Evolutionary conservation across 2,329 filamentous ascomycete species (phyloP).

Genomic region (Epichloe festucae): DNA sequence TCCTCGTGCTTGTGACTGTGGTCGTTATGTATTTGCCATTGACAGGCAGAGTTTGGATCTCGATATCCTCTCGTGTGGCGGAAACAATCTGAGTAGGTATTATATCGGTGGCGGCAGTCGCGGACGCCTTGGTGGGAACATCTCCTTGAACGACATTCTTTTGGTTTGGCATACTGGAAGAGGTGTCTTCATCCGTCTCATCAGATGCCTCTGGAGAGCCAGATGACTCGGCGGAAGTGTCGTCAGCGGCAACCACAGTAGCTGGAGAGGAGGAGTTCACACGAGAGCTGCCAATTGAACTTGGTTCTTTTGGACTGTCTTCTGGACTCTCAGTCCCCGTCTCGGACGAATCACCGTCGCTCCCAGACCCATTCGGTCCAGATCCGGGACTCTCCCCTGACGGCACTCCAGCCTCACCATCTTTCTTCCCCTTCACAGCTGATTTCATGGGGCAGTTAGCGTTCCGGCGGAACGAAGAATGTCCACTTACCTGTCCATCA

Average conservation of each 20-base stretch:
- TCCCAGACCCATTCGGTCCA: not conserved
- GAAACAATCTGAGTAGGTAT: too few species aligned
- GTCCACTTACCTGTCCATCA: conserved; percentile 13
- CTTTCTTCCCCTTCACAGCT: conserved; percentile 4
- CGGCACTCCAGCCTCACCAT: not conserved
- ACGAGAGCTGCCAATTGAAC: too few species aligned
- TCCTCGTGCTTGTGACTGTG: conserved; percentile 10
- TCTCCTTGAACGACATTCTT: not conserved
- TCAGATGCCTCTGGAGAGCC: not conserved
- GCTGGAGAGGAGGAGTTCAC: not conserved
- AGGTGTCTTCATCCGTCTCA: not conserved
- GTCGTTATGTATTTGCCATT: conserved; percentile 11
- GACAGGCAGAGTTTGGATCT: conserved; percentile 1
- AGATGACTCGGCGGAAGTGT: not conserved
- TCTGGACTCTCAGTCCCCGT: too few species aligned
- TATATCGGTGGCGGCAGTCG: not conserved
- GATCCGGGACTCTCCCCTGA: not conserved
- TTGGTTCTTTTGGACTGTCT: too few species aligned
- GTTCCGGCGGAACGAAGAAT: conserved; percentile 11
- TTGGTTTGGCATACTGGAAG: not conserved
- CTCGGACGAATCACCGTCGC: not conserved
- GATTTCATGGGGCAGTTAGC: conserved; percentile 15
- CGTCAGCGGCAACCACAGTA: not conserved
- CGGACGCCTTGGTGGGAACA: not conserved
- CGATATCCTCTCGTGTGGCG: not conserved